phyloP scores from a whole-genome alignment of 2,329 filamentous ascomycete species.

The Fusarium drepaniforme region DNA sequence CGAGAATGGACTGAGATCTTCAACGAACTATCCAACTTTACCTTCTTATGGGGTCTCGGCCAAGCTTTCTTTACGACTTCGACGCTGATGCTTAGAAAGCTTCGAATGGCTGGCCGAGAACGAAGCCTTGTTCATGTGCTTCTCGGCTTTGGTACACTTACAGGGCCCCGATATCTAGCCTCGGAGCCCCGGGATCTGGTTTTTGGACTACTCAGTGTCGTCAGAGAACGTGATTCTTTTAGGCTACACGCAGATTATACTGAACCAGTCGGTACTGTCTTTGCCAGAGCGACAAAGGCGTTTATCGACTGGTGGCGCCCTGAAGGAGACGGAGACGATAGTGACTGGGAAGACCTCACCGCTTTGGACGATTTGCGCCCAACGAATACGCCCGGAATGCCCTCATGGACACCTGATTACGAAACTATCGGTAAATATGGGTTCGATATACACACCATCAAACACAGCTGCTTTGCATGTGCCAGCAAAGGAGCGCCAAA shows the following conservation, averaged over 20 bases:
- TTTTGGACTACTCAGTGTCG: conserved; percentile 30
- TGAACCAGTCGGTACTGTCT: background rate
- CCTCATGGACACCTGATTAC: conserved; percentile 7
- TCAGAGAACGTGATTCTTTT: conserved; percentile 10
- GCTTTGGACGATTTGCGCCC: background rate
- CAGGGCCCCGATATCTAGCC: conserved; percentile 30
- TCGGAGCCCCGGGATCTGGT: conserved; percentile 39
- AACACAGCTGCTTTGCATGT: background rate
- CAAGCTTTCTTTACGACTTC: background rate
- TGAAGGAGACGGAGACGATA: background rate
- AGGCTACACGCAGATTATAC: conserved; percentile 17
- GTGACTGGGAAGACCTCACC: background rate
- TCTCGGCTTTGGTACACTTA: background rate
- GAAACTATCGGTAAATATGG: background rate
- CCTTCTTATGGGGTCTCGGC: background rate
- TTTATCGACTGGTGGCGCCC: conserved; percentile 27
- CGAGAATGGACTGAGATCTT: background rate
- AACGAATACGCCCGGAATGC: background rate
- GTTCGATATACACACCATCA: background rate
- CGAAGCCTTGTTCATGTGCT: conserved; percentile 11
- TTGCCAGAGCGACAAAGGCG: conserved; percentile 16
- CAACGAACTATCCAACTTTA: background rate
- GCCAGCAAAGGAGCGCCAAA: background rate
- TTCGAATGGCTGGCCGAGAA: background rate
- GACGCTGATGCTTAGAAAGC: background rate